Base-by-base conservation (phyloP, 345 rosid genomes). In the Syzygium oleosum region DNA sequence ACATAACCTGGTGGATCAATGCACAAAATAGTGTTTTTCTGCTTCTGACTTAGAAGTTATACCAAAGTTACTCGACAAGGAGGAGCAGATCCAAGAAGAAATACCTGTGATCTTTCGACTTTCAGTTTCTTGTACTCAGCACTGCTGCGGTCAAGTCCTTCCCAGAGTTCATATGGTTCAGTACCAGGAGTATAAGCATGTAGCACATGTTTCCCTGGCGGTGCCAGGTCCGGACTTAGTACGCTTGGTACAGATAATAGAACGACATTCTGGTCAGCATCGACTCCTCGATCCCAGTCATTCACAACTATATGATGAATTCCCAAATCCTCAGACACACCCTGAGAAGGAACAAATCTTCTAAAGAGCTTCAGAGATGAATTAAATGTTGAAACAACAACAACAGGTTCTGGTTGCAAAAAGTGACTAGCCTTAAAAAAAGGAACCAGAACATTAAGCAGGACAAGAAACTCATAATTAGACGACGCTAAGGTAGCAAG, bases 291-390 rank as follows among this genome's bases (percentile, higher is more conserved):
- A 52, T 92, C 94, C 98, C 99, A 96, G 51, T 97, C 97, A 84
- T 97, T 95, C 84, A 96, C 99, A 89, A 95, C 95, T 59, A 97
- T 96, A 88, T 97, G 99, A 94, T 97, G 99, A 90, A 96, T 95
- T 63, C 96, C 98, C 93, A 97, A 89, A 52, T 95, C 97, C 87
- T 96, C 93, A 19, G 87, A 91, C 85, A 97, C 52, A 51, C 95
- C 98, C 95, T 97, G 93, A 10, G 85, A 84, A 1, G 58, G 54
- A 52, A 54, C 46, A 84, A 31, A 84, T 84, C 29, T 54, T 84
- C 61, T 84, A 9, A 84, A 29, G 58, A 73, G 80, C 15, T 1
- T 38, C 80, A 38, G 49, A 41, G 25, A 73, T 1, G 0, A 38
- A 73, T 0, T 10, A 17, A 68, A 68, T 31, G 0, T 68, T 34